These are phyloP conservation scores for Cladophialophora carrionii DNA, from an alignment of 2,329 filamentous ascomycete species.

Conservation along the genomic window DNA sequence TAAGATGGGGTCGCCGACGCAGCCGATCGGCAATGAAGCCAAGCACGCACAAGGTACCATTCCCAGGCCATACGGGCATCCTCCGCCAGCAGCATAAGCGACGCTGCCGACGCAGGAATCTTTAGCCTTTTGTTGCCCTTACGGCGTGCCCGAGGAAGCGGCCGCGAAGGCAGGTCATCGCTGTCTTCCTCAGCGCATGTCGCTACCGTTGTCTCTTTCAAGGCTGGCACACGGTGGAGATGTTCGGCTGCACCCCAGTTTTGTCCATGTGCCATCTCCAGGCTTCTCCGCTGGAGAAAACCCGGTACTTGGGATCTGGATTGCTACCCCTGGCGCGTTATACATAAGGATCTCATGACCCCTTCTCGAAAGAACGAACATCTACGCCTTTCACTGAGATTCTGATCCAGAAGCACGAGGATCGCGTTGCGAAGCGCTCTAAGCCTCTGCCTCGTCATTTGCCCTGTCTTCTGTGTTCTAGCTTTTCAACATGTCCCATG, in stretches of 20 bases:
- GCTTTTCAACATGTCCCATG: constrained; percentile 2
- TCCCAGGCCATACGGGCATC: not conserved
- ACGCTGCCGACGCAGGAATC: constrained; percentile 8
- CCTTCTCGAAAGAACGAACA: not conserved
- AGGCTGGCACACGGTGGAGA: not conserved
- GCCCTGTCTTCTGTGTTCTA: not conserved
- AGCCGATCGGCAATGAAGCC: constrained; percentile 1
- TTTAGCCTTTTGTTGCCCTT: constrained; percentile 8
- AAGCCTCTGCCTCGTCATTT: not conserved
- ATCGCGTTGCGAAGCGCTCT: not conserved
- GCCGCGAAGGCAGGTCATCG: not conserved
- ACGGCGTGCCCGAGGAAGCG: not conserved
- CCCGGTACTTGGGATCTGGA: not conserved
- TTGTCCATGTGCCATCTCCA: constrained; percentile 10
- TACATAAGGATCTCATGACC: not conserved
- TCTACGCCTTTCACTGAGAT: not conserved
- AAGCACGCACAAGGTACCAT: not conserved
- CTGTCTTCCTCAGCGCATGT: not conserved
- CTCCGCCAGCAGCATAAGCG: constrained; percentile 12
- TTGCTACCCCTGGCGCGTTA: not conserved
- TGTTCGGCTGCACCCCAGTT: constrained; percentile 10
- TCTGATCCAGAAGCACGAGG: too few species aligned
- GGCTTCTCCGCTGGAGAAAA: constrained; percentile 1
- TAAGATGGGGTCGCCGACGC: not conserved
- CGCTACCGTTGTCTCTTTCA: not conserved